Percentiles rank a stretch among this genome's conserved stretches.
Conservation (phyloP, 176 grass and related monocot species). For the Rhynchospora tenuis region DNA sequence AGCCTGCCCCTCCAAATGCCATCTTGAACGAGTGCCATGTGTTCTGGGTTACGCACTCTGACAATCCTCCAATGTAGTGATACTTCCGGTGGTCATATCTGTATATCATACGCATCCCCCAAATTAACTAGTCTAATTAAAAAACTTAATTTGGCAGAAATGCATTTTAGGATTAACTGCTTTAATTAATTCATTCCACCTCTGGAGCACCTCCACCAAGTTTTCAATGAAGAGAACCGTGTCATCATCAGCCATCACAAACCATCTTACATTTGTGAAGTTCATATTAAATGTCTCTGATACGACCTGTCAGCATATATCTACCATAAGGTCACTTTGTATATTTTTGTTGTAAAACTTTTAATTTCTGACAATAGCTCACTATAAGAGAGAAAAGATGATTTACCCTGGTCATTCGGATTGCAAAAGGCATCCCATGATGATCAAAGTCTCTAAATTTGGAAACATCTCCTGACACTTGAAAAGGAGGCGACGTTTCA, state of each 20-base stretch:
- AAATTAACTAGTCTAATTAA: background rate
- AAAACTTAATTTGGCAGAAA: background rate
- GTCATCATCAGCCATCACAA: constrained; percentile 14
- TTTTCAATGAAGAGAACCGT: constrained; percentile 7
- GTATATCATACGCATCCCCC: background rate
- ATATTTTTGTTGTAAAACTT: background rate
- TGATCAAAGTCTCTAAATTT: background rate
- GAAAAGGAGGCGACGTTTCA: background rate
- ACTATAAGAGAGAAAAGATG: background rate
- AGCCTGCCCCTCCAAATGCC: constrained; percentile 16
- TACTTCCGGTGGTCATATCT: constrained; percentile 7
- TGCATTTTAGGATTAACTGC: background rate
- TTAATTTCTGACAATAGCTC: background rate
- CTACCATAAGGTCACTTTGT: too few relatives aligned
- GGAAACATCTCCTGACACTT: background rate
- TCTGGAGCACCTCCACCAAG: constrained; percentile 3
- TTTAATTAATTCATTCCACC: background rate
- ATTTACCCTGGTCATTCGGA: constrained; percentile 8
- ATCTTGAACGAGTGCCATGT: background rate
- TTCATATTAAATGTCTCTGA: background rate
- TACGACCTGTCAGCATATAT: background rate
- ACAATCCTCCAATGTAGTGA: background rate
- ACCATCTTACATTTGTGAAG: constrained; percentile 6
- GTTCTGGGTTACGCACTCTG: background rate
- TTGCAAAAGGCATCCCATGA: background rate